Base-by-base conservation (phyloP, 176 grass and related monocot species). In the Hsuehochloa calcarea region DNA sequence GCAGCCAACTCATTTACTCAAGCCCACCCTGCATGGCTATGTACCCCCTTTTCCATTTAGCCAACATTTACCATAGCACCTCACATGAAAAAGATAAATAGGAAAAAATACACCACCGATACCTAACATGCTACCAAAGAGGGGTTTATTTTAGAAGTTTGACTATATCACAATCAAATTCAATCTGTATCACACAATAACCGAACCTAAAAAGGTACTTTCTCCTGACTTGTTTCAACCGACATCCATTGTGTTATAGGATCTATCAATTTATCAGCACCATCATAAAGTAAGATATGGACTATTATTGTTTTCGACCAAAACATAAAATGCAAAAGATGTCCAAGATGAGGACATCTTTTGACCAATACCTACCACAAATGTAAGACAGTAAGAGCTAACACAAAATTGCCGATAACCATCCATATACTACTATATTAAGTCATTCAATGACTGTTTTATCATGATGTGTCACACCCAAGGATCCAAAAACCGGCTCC, bases 271-370 rank as follows among this genome's bases (percentile, higher is more conserved):
- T 76, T 29, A 55, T 43, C 7, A 27, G 29, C 61, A 65, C 44
- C 35, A 25, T 17, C 27, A 65, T 65, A 58, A 75, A 29, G n/a
- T 58, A 75, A 85, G 64, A 69, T 56, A 43, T 13, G 35, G 52
- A 68, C 38, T 78, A 10, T 68, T 29, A 67, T 27, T 51, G 22
- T 5, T 68, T 60, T 85, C 46, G 10, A 85, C 65, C 63, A 47
- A 85, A 85, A 41, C 23, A 66, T 66, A 31, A 76, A 85, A 77
- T 31, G 10, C 70, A 77, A 60, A 60, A 40, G 1, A 16, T 59
- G 55, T 77, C 37, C 23, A 73, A 31, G 10, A 49, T 61, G 29
- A 63, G 34, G 11, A 59, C 37, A 16, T 59, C 23, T 69, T 29
- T 77, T 52, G n/a, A 77, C 61, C 35, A 85, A 77, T 76, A 52